Evolutionary conservation across 164 flowering plant species (phyloP).

Genomic region (Sextonia rubra): DNA sequence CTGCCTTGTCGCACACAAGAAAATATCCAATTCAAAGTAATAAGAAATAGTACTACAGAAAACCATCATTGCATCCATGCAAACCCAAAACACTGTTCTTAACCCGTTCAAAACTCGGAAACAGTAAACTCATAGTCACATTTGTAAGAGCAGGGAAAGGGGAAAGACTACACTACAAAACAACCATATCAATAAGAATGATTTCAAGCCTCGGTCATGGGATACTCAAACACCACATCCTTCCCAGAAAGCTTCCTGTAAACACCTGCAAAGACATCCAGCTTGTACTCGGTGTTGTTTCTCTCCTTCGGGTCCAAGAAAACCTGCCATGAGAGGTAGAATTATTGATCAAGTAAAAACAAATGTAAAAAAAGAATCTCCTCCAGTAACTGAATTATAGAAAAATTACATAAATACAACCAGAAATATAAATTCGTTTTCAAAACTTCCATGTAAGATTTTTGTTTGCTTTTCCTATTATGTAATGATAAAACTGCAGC

Average conservation of each 20-base stretch:
- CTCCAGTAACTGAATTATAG: not conserved
- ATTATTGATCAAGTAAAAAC: no score
- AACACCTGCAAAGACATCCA: conserved; percentile 70
- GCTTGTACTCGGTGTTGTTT: conserved; percentile 76
- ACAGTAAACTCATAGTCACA: not conserved
- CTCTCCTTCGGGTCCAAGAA: conserved; percentile 74
- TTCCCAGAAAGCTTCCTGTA: conserved; percentile 80
- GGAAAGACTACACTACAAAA: not conserved
- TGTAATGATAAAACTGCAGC: no score
- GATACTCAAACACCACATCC: conserved; percentile 82
- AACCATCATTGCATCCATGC: not conserved
- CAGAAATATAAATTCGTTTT: no score
- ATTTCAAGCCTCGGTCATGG: conserved; percentile 48
- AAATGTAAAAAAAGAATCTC: no score
- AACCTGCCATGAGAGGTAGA: conserved; percentile 28
- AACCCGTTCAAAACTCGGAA: not conserved
- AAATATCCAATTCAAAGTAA: no score
- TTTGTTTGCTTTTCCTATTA: no score
- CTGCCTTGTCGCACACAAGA: no score
- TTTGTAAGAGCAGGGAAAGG: not conserved
- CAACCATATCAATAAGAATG: not conserved
- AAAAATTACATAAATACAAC: not conserved
- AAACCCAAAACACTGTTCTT: not conserved
- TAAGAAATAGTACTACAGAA: not conserved
- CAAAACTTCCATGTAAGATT: no score